phyloP scores from a whole-genome alignment of 2,329 filamentous ascomycete species.

The Penicillium sumatraense region DNA sequence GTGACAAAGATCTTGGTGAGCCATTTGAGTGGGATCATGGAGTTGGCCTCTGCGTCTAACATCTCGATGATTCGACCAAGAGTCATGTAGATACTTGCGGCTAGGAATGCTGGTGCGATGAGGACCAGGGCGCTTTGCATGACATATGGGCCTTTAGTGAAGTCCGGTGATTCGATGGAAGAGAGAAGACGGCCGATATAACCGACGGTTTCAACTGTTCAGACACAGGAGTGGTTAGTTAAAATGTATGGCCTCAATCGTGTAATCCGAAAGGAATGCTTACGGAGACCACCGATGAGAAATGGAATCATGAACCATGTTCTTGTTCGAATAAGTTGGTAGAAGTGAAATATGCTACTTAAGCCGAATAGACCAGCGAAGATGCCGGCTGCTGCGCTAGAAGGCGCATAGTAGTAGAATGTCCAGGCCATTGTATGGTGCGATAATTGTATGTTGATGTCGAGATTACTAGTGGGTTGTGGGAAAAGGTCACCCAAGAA shows the following conservation, averaged over 20 bases:
- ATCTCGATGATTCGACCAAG: constrained; percentile 34
- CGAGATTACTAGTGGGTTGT: too few species aligned
- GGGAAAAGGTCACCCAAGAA: too few species aligned
- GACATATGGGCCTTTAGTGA: constrained; percentile 31
- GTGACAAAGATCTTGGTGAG: constrained; percentile 37
- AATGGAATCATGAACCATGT: constrained; percentile 37
- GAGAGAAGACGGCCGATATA: constrained; percentile 57
- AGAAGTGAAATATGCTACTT: constrained; percentile 28
- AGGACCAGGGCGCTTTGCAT: constrained; percentile 34
- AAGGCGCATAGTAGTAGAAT: constrained; percentile 32
- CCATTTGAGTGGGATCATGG: constrained; percentile 26
- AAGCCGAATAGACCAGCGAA: constrained; percentile 30
- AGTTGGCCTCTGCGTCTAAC: constrained; percentile 28
- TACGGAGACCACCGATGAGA: constrained; percentile 42
- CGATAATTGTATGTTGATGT: neutral
- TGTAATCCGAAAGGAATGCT: constrained; percentile 8
- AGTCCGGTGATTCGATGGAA: constrained; percentile 35
- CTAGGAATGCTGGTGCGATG: constrained; percentile 35
- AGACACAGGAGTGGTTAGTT: neutral
- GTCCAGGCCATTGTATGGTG: constrained; percentile 16
- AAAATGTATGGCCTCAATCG: neutral
- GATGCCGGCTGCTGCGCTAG: constrained; percentile 25
- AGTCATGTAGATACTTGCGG: constrained; percentile 36
- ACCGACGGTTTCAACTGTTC: constrained; percentile 56
- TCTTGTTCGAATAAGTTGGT: constrained; percentile 29